These are phyloP conservation scores for Asclepias syriaca DNA, from an alignment of 257 asterid genomes.

Conservation along the genomic window DNA sequence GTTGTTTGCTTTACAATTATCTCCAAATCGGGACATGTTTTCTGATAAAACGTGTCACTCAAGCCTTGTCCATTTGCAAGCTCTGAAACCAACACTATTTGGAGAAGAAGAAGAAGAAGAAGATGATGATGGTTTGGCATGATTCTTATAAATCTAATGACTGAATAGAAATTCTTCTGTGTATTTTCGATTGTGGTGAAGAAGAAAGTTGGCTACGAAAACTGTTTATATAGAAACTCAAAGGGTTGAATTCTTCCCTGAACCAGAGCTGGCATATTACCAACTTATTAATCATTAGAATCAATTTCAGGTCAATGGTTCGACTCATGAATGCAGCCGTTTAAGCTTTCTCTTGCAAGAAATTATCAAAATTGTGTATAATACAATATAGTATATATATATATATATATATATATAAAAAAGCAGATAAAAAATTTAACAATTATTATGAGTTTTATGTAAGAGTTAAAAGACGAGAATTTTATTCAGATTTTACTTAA, in stretches of 20 bases:
- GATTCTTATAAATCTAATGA: constrained; percentile 20
- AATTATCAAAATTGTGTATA: too few relatives aligned
- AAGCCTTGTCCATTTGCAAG: constrained; percentile 30
- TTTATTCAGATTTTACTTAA: too few relatives aligned
- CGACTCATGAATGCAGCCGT: too few relatives aligned
- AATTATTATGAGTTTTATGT: too few relatives aligned
- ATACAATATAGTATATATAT: too few relatives aligned
- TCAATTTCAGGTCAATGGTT: not conserved
- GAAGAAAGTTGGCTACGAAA: not conserved
- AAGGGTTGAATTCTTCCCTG: not conserved
- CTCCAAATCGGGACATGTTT: constrained; percentile 40
- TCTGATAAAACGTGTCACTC: constrained; percentile 26
- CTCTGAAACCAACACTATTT: not conserved
- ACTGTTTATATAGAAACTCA: constrained; percentile 4
- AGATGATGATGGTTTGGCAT: constrained; percentile 1
- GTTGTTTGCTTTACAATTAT: constrained; percentile 30
- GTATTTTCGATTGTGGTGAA: not conserved
- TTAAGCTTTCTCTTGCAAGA: too few relatives aligned
- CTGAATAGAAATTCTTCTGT: too few relatives aligned
- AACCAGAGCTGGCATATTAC: not conserved
- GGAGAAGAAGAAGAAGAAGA: constrained; percentile 21
- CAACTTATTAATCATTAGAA: not conserved
- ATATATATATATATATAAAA: too few relatives aligned
- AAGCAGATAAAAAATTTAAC: too few relatives aligned
- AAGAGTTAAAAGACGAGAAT: too few relatives aligned